Conservation (phyloP, 2,329 filamentous ascomycete species). For the Alternaria tenuissima region DNA sequence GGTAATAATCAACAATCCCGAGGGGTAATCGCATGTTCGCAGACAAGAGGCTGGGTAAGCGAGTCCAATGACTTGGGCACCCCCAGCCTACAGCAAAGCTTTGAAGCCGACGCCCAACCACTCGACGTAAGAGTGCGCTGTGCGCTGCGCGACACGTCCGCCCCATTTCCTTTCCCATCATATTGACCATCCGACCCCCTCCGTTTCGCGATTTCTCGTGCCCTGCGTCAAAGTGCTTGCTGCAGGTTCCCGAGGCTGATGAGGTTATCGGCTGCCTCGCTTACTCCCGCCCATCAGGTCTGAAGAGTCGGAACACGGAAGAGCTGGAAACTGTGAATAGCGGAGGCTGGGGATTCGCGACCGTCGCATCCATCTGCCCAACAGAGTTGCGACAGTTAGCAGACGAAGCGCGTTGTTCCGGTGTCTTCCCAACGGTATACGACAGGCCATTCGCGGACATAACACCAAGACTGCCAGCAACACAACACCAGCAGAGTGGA, state of each 20-base stretch:
- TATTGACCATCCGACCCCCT: slow-evolving; percentile 11
- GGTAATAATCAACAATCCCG: slow-evolving; percentile 7
- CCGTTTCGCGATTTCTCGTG: slow-evolving; percentile 11
- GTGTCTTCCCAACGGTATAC: slow-evolving; percentile 13
- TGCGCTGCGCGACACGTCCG: slow-evolving; percentile 28
- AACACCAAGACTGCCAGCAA: slow-evolving; percentile 13
- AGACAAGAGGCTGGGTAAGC: slow-evolving; percentile 31
- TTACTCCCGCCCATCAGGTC: slow-evolving; percentile 17
- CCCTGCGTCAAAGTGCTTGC: slow-evolving; percentile 25
- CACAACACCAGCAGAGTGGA: slow-evolving; percentile 15
- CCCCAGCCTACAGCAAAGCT: slow-evolving; percentile 33
- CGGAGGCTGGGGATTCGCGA: slow-evolving; percentile 9
- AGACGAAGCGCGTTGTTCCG: slow-evolving; percentile 13
- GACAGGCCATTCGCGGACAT: slow-evolving; percentile 10
- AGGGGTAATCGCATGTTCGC: slow-evolving; percentile 26
- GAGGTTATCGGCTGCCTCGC: slow-evolving; percentile 17
- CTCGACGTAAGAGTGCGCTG: slow-evolving; percentile 31
- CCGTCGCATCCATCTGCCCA: background rate
- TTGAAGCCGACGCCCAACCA: slow-evolving; percentile 36
- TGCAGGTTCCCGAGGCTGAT: slow-evolving; percentile 22
- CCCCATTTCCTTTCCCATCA: slow-evolving; percentile 13
- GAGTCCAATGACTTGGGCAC: slow-evolving; percentile 35
- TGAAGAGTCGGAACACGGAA: slow-evolving; percentile 13
- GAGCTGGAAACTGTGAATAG: slow-evolving; percentile 7
- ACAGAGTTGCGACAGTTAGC: slow-evolving; percentile 1